Percentiles rank a stretch among this genome's conserved stretches.
Conservation (phyloP, 2,329 filamentous ascomycete species). For the Botrytis tulipae region DNA sequence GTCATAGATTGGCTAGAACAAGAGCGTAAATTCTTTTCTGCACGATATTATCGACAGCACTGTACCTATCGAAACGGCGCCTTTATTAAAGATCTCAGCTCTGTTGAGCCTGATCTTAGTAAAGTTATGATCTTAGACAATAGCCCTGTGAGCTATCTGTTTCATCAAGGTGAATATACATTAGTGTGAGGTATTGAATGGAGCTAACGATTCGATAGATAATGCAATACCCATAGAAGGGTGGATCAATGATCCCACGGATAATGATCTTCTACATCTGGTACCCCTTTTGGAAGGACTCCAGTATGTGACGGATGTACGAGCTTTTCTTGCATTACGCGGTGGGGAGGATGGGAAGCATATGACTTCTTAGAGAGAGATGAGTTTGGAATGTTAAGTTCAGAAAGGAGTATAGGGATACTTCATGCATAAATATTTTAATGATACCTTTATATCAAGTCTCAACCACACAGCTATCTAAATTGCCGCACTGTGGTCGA, state of each 20-base stretch:
- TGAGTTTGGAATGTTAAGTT: slow-evolving; percentile 7
- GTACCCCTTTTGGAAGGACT: slow-evolving; percentile 89
- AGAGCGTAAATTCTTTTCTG: slow-evolving; percentile 94
- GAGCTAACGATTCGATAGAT: slow-evolving; percentile 53
- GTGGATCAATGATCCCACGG: slow-evolving; percentile 98
- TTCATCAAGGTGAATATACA: slow-evolving; percentile 78
- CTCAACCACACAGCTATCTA: not conserved
- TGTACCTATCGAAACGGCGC: slow-evolving; percentile 94
- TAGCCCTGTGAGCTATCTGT: slow-evolving; percentile 96
- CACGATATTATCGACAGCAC: slow-evolving; percentile 92
- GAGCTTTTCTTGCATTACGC: slow-evolving; percentile 82
- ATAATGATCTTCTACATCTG: slow-evolving; percentile 90
- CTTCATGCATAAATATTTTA: slow-evolving; percentile 22
- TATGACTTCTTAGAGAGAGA: slow-evolving; percentile 27
- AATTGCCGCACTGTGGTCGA: not conserved
- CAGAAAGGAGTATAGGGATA: slow-evolving; percentile 10
- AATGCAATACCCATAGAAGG: slow-evolving; percentile 99
- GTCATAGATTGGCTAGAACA: slow-evolving; percentile 98
- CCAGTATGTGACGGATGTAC: slow-evolving; percentile 94
- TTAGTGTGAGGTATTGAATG: slow-evolving; percentile 15
- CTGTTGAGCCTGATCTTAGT: slow-evolving; percentile 93
- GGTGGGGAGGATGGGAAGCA: slow-evolving; percentile 74
- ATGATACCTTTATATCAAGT: slow-evolving; percentile 15
- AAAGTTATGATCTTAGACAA: slow-evolving; percentile 99
- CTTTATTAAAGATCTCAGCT: slow-evolving; percentile 96